phyloP scores from a whole-genome alignment of 2,329 filamentous ascomycete species.

The Xylaria sp. region DNA sequence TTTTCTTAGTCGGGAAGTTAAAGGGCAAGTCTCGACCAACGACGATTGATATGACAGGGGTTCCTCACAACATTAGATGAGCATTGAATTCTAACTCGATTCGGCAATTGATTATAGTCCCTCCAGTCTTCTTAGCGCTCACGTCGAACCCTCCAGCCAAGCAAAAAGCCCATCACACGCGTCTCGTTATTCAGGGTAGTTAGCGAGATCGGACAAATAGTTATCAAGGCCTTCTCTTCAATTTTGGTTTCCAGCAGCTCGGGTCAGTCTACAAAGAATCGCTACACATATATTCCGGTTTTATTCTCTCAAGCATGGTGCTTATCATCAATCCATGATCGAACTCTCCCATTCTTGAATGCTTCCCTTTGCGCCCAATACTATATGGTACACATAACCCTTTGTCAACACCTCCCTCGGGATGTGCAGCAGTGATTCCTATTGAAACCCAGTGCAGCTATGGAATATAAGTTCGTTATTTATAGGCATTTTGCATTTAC shows the following conservation, averaged over 20 bases:
- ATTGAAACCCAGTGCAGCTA: background rate
- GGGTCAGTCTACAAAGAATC: slow-evolving; percentile 10
- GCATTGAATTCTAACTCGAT: background rate
- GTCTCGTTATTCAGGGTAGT: background rate
- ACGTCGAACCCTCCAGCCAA: background rate
- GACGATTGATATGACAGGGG: background rate
- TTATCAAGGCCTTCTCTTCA: background rate
- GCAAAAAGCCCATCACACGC: slow-evolving; percentile 8
- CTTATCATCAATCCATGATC: slow-evolving; percentile 8
- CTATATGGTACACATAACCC: slow-evolving; percentile 2
- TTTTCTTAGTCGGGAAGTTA: background rate
- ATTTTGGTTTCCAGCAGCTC: slow-evolving; percentile 16
- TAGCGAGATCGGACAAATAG: background rate
- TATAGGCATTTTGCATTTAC: too few species aligned
- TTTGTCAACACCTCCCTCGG: background rate
- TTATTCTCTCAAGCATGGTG: too few species aligned
- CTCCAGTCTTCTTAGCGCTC: slow-evolving; percentile 4
- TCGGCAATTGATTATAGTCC: background rate
- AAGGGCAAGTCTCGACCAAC: background rate
- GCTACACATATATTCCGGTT: background rate
- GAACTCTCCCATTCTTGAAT: background rate
- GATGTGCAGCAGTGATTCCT: background rate
- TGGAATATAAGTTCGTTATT: too few species aligned
- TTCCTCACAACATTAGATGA: too few species aligned
- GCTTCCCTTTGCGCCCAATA: too few species aligned